A percentile compares a stretch with the other conserved stretches of the same genome.
These are phyloP conservation scores for Cryptococcus sp. DNA, from an alignment of 1,284 basidiomycete genomes.

Conservation along the genomic window DNA sequence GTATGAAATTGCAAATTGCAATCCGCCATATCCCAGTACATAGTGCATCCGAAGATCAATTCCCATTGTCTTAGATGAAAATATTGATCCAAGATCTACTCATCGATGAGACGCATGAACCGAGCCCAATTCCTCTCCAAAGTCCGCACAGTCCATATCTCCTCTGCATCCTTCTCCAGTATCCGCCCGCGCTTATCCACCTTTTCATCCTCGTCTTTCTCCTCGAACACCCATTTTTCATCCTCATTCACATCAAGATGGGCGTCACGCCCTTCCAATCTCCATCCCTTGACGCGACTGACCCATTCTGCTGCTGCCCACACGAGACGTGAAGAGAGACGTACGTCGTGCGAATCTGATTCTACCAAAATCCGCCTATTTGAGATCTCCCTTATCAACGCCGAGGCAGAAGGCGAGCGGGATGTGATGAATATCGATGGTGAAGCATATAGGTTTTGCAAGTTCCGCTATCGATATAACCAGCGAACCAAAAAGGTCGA, in stretches of 20 bases:
- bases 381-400: slow-evolving; percentile 44
- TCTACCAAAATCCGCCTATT: slow-evolving; percentile 52
- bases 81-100: not conserved
- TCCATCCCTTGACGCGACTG: slow-evolving; percentile 41
- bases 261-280: slow-evolving; percentile 35
- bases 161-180: slow-evolving; percentile 1
- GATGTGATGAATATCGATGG: slow-evolving; percentile 54
- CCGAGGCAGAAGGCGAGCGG: slow-evolving; percentile 40
- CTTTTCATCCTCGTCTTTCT: slow-evolving; percentile 23
- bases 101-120: slow-evolving; percentile 41
- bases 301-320: slow-evolving; percentile 50
- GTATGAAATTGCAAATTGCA: too few relatives aligned
- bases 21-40: too few relatives aligned
- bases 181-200: slow-evolving; percentile 18
- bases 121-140: slow-evolving; percentile 53
- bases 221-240: slow-evolving; percentile 12
- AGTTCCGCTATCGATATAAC: slow-evolving; percentile 24
- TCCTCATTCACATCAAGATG: slow-evolving; percentile 17
- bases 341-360: slow-evolving; percentile 50
- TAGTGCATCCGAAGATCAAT: too few relatives aligned
- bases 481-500: too few relatives aligned
- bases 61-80: too few relatives aligned
- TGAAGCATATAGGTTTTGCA: slow-evolving; percentile 53
- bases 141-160: slow-evolving; percentile 37
- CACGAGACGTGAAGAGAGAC: slow-evolving; percentile 33